phyloP scores from a whole-genome alignment of 345 rosid species.

The Corchorus olitorius region DNA sequence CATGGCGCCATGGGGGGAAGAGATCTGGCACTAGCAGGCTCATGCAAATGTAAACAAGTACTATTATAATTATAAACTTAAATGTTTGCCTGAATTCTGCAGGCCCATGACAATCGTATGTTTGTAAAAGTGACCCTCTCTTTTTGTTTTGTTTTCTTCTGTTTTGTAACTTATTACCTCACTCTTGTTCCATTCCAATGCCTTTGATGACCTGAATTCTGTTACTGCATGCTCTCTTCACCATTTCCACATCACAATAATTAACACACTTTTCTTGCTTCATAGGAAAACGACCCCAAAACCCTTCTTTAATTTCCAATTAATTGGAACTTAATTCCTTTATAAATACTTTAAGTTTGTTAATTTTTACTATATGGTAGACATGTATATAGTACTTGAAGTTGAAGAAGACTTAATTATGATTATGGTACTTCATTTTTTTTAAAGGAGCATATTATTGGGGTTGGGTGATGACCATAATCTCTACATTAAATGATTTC shows the following conservation, averaged over 20 bases:
- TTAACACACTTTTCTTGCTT: neutral
- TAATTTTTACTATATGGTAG: neutral
- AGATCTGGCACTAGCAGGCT: neutral
- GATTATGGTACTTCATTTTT: no score
- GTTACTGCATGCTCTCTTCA: neutral
- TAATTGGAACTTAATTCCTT: no score
- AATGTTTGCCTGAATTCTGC: constrained; percentile 11
- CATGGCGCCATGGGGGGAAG: neutral
- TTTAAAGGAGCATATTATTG: no score
- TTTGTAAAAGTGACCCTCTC: constrained; percentile 13
- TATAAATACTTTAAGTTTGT: no score
- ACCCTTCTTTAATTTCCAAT: neutral
- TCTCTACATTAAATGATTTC: neutral
- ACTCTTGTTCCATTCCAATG: constrained; percentile 16
- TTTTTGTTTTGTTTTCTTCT: constrained; percentile 11
- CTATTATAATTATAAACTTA: neutral
- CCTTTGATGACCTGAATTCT: neutral
- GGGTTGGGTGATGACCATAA: no score
- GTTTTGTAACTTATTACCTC: constrained; percentile 15
- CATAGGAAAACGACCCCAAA: neutral
- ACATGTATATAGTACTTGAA: neutral
- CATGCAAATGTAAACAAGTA: neutral
- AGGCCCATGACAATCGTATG: constrained; percentile 18
- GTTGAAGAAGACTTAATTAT: neutral
- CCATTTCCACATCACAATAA: neutral